Evolutionary conservation across 805 yeast species (phyloP), one percentile per base, ranked within the genome.

Genomic region (Ogataea haglerorum): DNA sequence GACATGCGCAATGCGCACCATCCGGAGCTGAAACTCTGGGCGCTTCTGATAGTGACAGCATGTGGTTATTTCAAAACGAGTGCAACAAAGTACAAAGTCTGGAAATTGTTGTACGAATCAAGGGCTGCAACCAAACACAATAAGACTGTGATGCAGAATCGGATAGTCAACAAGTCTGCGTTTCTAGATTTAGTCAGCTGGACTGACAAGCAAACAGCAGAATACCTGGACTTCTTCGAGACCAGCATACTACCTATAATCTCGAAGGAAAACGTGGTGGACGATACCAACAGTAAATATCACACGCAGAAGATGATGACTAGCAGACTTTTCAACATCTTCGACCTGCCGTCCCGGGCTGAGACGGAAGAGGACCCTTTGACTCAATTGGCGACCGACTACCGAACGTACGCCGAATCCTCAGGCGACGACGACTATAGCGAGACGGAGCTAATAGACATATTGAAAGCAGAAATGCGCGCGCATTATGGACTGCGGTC

Each of bases 171-270:
- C 30, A 57, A 53, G 2, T 56, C 64, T 1, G 52, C 57, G 2
- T 62, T 63, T 8, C 40, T 57, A 5, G 70, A 69, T 12, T 52
- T 80, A 3, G 36, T 68, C 9, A 55, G 59, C 10, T 78, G 87
- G 82, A 61, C 68, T 30, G 70, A 70, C n/a, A 51, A 53, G 2
- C 64, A 73, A 40, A 65, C 71, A 3, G 66, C 67, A 4, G 57
- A 65, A 19, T 83, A 78, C 56, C 56, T 80, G 19, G 63, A 69
- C 16, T 76, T 83, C 78, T 67, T 75, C 37, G 61, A 67, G 36
- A 65, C 8, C 57, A 56, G 27, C 36, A 34, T 40, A 23, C 46
- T 34, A 7, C 53, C 53, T 2, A 26, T 27, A 1, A 38, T 46
- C 10, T 35, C 47, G 10, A 41, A 42, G 30, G 47, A 40, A 8